Percentiles rank a stretch among this genome's conserved stretches.
These are phyloP conservation scores for Wickerhamiella bombiphila DNA, from an alignment of 805 yeast genomes.

Conservation along the genomic window DNA sequence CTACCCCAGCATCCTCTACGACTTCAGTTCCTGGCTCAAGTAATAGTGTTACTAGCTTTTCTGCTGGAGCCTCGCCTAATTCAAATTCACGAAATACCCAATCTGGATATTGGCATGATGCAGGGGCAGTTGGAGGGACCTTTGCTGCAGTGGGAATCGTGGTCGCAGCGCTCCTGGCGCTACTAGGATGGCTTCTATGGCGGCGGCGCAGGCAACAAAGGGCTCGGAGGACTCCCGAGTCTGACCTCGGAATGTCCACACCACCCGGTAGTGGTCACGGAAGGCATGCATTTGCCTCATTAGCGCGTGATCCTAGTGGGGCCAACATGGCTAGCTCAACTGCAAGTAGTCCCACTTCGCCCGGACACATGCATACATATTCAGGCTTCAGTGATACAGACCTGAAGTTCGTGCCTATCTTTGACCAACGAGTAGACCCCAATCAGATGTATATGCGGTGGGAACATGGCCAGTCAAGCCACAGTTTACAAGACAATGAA, in stretches of 20 bases:
- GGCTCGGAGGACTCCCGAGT: constrained; percentile 1
- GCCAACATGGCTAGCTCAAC: neutral
- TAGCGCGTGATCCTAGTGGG: constrained; percentile 6
- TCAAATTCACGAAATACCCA: constrained; percentile 5
- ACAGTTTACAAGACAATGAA: constrained; percentile 38
- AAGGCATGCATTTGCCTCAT: constrained; percentile 10
- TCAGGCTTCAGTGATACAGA: constrained; percentile 19
- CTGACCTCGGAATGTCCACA: neutral
- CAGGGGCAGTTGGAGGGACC: constrained; percentile 75
- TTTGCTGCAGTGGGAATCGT: constrained; percentile 68
- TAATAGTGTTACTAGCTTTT: neutral
- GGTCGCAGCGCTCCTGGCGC: constrained; percentile 30
- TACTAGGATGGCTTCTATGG: constrained; percentile 30
- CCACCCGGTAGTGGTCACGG: constrained; percentile 9
- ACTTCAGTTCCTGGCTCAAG: constrained; percentile 18
- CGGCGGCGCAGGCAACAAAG: constrained; percentile 15
- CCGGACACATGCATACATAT: constrained; percentile 5
- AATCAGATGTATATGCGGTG: constrained; percentile 35
- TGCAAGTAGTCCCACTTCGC: neutral
- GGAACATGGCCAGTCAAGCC: constrained; percentile 32
- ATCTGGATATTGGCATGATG: constrained; percentile 44
- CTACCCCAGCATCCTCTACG: constrained; percentile 1
- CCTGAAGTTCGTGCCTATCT: constrained; percentile 24
- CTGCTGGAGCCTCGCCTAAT: constrained; percentile 3
- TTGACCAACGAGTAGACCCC: constrained; percentile 54